phyloP scores from a whole-genome alignment of 306 rosid genomes.

The Vicia villosa region DNA sequence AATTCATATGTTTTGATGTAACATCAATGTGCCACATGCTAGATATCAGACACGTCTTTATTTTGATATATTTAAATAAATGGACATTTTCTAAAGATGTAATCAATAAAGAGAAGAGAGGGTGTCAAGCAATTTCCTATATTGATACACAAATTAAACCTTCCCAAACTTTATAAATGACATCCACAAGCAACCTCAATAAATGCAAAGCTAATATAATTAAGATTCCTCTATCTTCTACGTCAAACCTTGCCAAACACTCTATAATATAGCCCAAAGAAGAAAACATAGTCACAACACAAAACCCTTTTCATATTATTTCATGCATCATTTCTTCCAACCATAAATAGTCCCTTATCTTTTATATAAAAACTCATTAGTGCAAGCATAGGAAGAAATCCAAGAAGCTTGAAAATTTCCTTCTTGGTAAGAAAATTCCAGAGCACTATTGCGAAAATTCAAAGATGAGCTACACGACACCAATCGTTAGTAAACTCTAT shows the following conservation, averaged over 20 bases:
- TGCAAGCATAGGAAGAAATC: background rate
- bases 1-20: too few relatives aligned
- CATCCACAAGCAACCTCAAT: slow-evolving; percentile 45
- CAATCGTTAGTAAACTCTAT: slow-evolving; percentile 69
- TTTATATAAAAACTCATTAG: slow-evolving; percentile 6
- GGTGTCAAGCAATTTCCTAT: slow-evolving; percentile 12
- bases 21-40: too few relatives aligned
- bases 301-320: background rate
- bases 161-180: slow-evolving; percentile 17
- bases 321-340: background rate
- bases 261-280: background rate
- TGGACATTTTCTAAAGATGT: too few relatives aligned
- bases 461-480: slow-evolving; percentile 30
- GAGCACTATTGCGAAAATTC: background rate
- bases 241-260: slow-evolving; percentile 74
- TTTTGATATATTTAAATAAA: too few relatives aligned
- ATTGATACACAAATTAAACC: background rate
- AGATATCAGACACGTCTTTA: too few relatives aligned
- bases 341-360: background rate
- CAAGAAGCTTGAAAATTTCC: background rate
- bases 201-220: slow-evolving; percentile 11
- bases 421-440: background rate
- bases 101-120: too few relatives aligned
- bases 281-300: slow-evolving; percentile 25
- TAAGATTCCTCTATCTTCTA: slow-evolving; percentile 35